Evolutionary conservation across 2,329 filamentous ascomycete species (phyloP), one percentile per base, ranked within the genome.

Genomic region (Macrophomina phaseolina): DNA sequence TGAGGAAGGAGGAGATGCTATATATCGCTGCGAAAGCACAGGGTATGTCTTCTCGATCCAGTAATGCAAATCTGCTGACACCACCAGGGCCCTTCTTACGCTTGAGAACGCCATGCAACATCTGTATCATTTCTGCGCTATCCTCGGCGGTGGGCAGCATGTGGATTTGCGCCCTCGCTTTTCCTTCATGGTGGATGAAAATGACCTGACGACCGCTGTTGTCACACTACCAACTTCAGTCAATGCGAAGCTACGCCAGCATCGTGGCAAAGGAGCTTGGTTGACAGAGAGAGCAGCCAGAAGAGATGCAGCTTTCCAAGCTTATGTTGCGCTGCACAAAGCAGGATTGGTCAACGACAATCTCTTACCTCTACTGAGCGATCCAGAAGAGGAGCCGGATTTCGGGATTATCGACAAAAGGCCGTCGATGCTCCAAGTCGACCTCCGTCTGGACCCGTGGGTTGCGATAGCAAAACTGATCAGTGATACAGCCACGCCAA

Each of bases 221-320:
- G 91, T 97, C 0, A 81, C 87, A 1, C 81, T 98, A 2, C 94
- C 94, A 0, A 83, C 85, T 4, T 90, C 87, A 4, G 81, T 98
- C 0, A 85, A 91, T n/a, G 80, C 84, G 4, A 76, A 83, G 12
- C 77, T 93, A 9, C 86, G 91, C 16, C 80, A 77, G 46, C 82
- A 85, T 0, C 72, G 78, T 28, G 87, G 90, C 62, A 75, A 76
- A 34, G 69, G 75, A 42, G 69, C 76, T n/a, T 97, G 93, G 93
- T 77, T 71, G 11, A 91, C 89, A 0, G 90, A 95, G 72, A 86
- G 83, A 67, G 88, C 87, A 70, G 93, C 93, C 0, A 88, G 83
- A 70, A 92, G 91, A 73, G 94, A 97, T 76, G 92, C 90, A 0
- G 91, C 92, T 0, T 95, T 97, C 68, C 87, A 92, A 73, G 91